Evolutionary conservation across 2,329 filamentous ascomycete species (phyloP).

Genomic region (Exophiala bonariae): DNA sequence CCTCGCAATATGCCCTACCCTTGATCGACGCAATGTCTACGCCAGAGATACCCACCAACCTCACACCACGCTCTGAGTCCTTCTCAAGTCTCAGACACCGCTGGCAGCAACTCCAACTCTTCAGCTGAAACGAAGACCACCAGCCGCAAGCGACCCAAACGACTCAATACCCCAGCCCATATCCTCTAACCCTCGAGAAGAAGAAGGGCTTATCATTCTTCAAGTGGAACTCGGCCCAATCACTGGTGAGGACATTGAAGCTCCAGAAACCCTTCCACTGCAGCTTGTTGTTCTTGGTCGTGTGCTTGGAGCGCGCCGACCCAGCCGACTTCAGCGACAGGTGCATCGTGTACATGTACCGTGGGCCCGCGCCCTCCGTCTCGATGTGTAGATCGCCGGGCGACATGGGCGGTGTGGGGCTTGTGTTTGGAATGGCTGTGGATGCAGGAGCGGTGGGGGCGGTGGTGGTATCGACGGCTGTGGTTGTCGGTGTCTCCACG

Average conservation of each 20-base stretch:
- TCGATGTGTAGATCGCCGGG: slow-evolving; percentile 72
- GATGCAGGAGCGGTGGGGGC: slow-evolving; percentile 12
- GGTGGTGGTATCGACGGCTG: neutral
- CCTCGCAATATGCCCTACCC: too few relatives aligned
- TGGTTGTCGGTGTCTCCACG: slow-evolving; percentile 2
- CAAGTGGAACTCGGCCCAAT: slow-evolving; percentile 78
- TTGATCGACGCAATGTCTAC: too few relatives aligned
- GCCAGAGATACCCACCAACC: too few relatives aligned
- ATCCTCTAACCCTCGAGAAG: slow-evolving; percentile 63
- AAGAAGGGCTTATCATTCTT: slow-evolving; percentile 63
- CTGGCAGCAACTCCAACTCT: too few relatives aligned
- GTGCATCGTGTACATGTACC: slow-evolving; percentile 85
- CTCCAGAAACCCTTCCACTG: slow-evolving; percentile 88
- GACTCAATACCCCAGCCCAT: slow-evolving; percentile 43
- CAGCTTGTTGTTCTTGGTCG: slow-evolving; percentile 79
- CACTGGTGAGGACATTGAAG: slow-evolving; percentile 85
- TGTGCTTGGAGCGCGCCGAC: slow-evolving; percentile 54
- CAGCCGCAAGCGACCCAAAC: too few relatives aligned
- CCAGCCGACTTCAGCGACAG: slow-evolving; percentile 63
- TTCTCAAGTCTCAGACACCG: too few relatives aligned
- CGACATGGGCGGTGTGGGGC: slow-evolving; percentile 21
- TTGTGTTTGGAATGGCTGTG: slow-evolving; percentile 30
- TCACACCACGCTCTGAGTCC: too few relatives aligned
- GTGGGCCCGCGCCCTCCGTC: slow-evolving; percentile 75
- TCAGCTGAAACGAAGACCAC: too few relatives aligned